Percentiles rank a stretch among this genome's conserved stretches.
Evolutionary conservation across 371 early-diverging fungal species (phyloP).

Genomic region (Mucor piriformis): DNA sequence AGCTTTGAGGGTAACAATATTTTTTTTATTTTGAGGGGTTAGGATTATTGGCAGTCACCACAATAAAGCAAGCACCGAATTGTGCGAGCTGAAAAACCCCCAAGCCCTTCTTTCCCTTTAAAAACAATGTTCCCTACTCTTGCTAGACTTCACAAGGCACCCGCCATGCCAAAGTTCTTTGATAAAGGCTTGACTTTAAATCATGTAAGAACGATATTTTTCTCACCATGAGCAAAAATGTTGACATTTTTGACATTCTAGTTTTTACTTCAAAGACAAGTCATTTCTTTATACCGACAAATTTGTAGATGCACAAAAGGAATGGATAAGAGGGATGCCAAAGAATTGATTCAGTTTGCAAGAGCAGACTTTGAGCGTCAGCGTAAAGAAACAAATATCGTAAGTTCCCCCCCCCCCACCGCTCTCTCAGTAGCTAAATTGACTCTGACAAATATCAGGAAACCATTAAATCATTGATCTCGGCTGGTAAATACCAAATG

Average conservation of each 20-base stretch:
- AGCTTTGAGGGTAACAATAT: not conserved
- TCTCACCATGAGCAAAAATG: not conserved
- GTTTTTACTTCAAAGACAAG: constrained; percentile 62
- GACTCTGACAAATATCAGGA: constrained; percentile 32
- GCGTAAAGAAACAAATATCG: constrained; percentile 57
- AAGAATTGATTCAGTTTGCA: constrained; percentile 60
- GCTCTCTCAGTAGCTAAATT: no score
- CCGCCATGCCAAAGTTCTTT: constrained; percentile 48
- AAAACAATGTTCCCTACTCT: constrained; percentile 28
- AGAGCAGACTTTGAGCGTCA: constrained; percentile 68
- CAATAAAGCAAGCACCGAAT: no score
- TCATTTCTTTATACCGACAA: constrained; percentile 62
- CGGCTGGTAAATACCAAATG: constrained; percentile 65
- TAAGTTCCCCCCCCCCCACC: constrained; percentile 9
- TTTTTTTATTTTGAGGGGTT: not conserved
- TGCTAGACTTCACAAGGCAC: constrained; percentile 29
- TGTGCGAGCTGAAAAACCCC: no score
- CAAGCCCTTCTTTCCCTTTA: not conserved
- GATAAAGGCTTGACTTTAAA: constrained; percentile 42
- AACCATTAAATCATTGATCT: constrained; percentile 55
- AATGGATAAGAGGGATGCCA: constrained; percentile 52
- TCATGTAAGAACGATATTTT: constrained; percentile 32
- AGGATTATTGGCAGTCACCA: not conserved
- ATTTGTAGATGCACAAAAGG: constrained; percentile 62
- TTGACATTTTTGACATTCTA: constrained; percentile 15